Percentiles rank a stretch among this genome's conserved stretches.
Conservation (phyloP, 2,329 filamentous ascomycete species). For the Dothistroma pini region DNA sequence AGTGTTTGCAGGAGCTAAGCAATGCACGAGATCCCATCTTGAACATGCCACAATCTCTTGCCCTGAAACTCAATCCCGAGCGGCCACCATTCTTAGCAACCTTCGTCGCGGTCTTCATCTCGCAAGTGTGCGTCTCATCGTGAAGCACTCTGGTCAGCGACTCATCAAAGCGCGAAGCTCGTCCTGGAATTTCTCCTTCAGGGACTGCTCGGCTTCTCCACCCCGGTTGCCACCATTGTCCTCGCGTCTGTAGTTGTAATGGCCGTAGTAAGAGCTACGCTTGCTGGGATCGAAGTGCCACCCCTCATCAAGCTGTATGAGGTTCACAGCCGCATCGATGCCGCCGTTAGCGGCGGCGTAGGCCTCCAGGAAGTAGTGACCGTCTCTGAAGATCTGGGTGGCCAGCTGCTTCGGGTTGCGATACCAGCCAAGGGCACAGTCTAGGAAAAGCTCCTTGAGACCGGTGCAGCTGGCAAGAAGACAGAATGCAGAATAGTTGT, state of each 20-base stretch:
- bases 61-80: too few species aligned
- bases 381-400: slow-evolving; percentile 25
- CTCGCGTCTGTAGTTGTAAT: not conserved
- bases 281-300: slow-evolving; percentile 18
- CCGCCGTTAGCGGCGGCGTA: slow-evolving; percentile 24
- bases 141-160: not conserved
- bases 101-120: slow-evolving; percentile 5
- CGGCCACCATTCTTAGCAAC: not conserved
- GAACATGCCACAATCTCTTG: not conserved
- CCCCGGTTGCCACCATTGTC: not conserved
- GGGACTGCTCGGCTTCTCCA: slow-evolving; percentile 2
- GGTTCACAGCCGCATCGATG: slow-evolving; percentile 25
- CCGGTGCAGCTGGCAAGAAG: slow-evolving; percentile 28
- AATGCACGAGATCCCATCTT: not conserved
- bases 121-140: slow-evolving; percentile 4
- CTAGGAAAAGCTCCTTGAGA: slow-evolving; percentile 24
- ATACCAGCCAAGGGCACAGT: slow-evolving; percentile 20
- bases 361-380: slow-evolving; percentile 27
- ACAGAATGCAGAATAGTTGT: slow-evolving; percentile 26
- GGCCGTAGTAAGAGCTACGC: not conserved
- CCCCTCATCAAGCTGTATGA: slow-evolving; percentile 21
- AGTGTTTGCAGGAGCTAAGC: not conserved
- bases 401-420: slow-evolving; percentile 17
- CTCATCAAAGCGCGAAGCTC: slow-evolving; percentile 6
- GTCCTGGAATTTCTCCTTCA: slow-evolving; percentile 12